Evolutionary conservation across 2,329 filamentous ascomycete species (phyloP).

Genomic region (Paecilomyces fulvus): DNA sequence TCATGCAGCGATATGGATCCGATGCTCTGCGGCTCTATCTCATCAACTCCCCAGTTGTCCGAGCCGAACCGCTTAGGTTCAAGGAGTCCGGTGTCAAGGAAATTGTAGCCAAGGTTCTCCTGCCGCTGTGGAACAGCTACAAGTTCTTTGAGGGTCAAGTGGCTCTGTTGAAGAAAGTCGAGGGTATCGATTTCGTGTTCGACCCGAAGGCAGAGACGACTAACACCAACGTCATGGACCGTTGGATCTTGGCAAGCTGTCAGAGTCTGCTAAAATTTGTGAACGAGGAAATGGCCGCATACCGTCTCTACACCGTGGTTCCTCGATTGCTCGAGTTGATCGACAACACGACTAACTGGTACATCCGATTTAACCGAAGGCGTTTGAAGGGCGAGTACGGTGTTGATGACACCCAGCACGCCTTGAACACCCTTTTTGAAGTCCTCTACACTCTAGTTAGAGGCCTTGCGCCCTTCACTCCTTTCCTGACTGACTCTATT

Average conservation of each 20-base stretch:
- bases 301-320: slow-evolving; percentile 84
- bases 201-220: slow-evolving; percentile 65
- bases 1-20: slow-evolving; percentile 83
- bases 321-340: slow-evolving; percentile 75
- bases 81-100: slow-evolving; percentile 91
- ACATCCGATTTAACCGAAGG: slow-evolving; percentile 89
- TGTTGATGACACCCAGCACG: slow-evolving; percentile 76
- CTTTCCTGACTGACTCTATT: slow-evolving; percentile 92
- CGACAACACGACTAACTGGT: slow-evolving; percentile 97
- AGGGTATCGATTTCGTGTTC: slow-evolving; percentile 67
- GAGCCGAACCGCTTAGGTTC: slow-evolving; percentile 82
- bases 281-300: slow-evolving; percentile 79
- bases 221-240: slow-evolving; percentile 89
- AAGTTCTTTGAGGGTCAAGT: slow-evolving; percentile 94
- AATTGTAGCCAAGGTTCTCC: slow-evolving; percentile 81
- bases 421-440: slow-evolving; percentile 89
- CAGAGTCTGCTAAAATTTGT: slow-evolving; percentile 88
- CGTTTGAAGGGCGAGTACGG: slow-evolving; percentile 86
- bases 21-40: slow-evolving; percentile 91
- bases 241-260: slow-evolving; percentile 87
- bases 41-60: slow-evolving; percentile 92
- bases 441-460: slow-evolving; percentile 83
- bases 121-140: slow-evolving; percentile 93
- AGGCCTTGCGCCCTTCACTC: slow-evolving; percentile 86
- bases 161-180: slow-evolving; percentile 74